Evolutionary conservation across 768 basidiomycete species (phyloP).

Genomic region (Leccinum incarnatum): DNA sequence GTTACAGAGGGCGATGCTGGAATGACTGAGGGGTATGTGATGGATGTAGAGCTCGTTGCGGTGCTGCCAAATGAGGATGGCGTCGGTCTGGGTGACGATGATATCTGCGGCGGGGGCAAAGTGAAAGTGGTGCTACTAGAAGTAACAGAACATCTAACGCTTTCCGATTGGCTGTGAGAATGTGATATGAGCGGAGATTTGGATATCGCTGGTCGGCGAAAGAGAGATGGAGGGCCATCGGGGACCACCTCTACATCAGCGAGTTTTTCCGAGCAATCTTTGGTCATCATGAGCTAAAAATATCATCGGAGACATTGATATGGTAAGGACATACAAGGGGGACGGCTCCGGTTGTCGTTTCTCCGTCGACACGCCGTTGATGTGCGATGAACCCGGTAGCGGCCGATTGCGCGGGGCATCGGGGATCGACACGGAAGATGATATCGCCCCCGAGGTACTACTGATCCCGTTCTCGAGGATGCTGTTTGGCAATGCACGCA

Average conservation of each 20-base stretch:
- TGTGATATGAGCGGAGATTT: constrained; percentile 47
- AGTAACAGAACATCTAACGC: constrained; percentile 35
- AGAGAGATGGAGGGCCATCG: constrained; percentile 15
- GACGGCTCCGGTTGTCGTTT: constrained; percentile 19
- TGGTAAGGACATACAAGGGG: constrained; percentile 19
- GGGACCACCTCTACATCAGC: constrained; percentile 9
- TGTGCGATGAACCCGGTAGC: constrained; percentile 2
- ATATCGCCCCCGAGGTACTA: constrained; percentile 28
- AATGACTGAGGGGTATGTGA: constrained; percentile 53
- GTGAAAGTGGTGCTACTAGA: constrained; percentile 14
- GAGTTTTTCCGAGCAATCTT: constrained; percentile 17
- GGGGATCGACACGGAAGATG: constrained; percentile 15
- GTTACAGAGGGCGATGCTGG: constrained; percentile 38
- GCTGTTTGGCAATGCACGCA: constrained; percentile 15
- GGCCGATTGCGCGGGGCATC: constrained; percentile 17
- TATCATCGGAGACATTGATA: neutral
- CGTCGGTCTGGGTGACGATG: constrained; percentile 34
- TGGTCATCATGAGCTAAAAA: constrained; percentile 10
- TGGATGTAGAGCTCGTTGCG: constrained; percentile 36
- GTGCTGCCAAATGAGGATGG: constrained; percentile 40
- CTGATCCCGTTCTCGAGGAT: constrained; percentile 26
- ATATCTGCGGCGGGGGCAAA: constrained; percentile 26
- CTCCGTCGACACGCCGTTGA: constrained; percentile 20
- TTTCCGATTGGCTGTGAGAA: constrained; percentile 48
- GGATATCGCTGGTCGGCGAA: constrained; percentile 41